phyloP scores from a whole-genome alignment of 768 basidiomycete species.

The Tricholoma terreum region DNA sequence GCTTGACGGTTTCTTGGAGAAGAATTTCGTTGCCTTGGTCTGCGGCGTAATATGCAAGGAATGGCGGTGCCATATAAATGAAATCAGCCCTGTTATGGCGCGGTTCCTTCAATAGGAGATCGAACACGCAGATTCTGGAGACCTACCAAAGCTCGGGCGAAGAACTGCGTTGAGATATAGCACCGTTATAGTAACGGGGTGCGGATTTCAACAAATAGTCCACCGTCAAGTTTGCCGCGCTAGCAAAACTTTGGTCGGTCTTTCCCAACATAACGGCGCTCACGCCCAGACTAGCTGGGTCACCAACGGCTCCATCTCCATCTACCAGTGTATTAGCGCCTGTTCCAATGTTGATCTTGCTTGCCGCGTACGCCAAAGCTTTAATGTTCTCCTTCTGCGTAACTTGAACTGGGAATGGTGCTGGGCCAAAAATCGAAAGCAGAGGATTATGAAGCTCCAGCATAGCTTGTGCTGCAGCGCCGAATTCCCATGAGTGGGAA shows the following conservation, averaged over 20 bases:
- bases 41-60: slow-evolving; percentile 46
- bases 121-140: not conserved
- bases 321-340: slow-evolving; percentile 32
- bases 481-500: slow-evolving; percentile 48
- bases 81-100: slow-evolving; percentile 41
- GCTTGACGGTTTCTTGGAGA: slow-evolving; percentile 35
- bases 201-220: slow-evolving; percentile 32
- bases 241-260: slow-evolving; percentile 27
- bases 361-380: slow-evolving; percentile 36
- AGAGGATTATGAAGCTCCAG: slow-evolving; percentile 41
- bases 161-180: slow-evolving; percentile 42
- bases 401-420: slow-evolving; percentile 33
- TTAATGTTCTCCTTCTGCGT: slow-evolving; percentile 18
- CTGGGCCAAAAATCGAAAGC: slow-evolving; percentile 36
- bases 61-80: slow-evolving; percentile 51
- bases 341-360: slow-evolving; percentile 34
- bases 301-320: slow-evolving; percentile 41
- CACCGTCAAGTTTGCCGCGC: slow-evolving; percentile 30
- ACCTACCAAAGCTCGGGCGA: slow-evolving; percentile 42
- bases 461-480: slow-evolving; percentile 39
- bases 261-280: slow-evolving; percentile 42
- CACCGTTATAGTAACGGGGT: slow-evolving; percentile 41
- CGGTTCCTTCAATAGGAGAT: not conserved
- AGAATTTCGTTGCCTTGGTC: slow-evolving; percentile 33
- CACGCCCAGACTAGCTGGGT: slow-evolving; percentile 49